Evolutionary conservation across 108 stramenopile species (phyloP).

Genomic region (Conticribra guillardii): DNA sequence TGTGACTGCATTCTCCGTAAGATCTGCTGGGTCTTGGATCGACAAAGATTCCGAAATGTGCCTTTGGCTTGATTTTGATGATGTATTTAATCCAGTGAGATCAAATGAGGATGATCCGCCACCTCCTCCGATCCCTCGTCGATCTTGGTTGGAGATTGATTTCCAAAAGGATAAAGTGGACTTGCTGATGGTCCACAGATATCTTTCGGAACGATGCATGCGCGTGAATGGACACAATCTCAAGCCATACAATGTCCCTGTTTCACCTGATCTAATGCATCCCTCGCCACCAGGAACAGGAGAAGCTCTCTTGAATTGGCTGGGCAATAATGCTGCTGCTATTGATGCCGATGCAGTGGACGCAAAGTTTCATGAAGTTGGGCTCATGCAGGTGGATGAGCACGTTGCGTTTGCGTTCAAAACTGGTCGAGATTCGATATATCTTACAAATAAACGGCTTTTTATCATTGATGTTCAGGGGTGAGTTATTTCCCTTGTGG

Average conservation of each 20-base stretch:
- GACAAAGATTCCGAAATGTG: slow-evolving; percentile 66
- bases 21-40: slow-evolving; percentile 56
- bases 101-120: slow-evolving; percentile 56
- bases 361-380: slow-evolving; percentile 50
- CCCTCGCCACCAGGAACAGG: slow-evolving; percentile 38
- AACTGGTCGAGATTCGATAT: slow-evolving; percentile 63
- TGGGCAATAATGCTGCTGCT: slow-evolving; percentile 62
- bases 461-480: slow-evolving; percentile 52
- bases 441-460: slow-evolving; percentile 54
- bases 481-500: background rate
- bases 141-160: slow-evolving; percentile 61
- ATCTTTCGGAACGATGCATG: slow-evolving; percentile 58
- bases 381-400: slow-evolving; percentile 67
- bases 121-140: slow-evolving; percentile 54
- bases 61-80: slow-evolving; percentile 66
- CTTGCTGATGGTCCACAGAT: slow-evolving; percentile 57
- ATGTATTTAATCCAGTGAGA: slow-evolving; percentile 51
- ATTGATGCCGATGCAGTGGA: slow-evolving; percentile 57
- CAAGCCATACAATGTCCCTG: slow-evolving; percentile 38
- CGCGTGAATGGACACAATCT: slow-evolving; percentile 25
- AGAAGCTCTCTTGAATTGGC: slow-evolving; percentile 51
- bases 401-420: slow-evolving; percentile 70
- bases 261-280: slow-evolving; percentile 35
- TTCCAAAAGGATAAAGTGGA: slow-evolving; percentile 78
- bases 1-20: slow-evolving; percentile 52